Base-by-base conservation (phyloP, 2,329 filamentous ascomycete genomes). In the Malbranchea zuffiana region DNA sequence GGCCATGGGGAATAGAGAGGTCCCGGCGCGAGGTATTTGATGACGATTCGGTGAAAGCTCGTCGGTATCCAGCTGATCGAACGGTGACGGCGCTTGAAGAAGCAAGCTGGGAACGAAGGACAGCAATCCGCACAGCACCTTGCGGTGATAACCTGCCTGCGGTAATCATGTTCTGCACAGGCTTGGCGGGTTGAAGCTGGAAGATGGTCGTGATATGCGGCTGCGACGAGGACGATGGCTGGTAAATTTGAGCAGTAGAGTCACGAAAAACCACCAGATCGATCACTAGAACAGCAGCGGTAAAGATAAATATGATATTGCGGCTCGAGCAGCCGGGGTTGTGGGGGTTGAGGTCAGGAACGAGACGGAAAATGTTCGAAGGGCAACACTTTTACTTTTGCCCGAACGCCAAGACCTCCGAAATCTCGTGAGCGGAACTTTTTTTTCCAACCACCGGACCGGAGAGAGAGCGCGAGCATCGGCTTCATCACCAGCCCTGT, bases 121-220 rank as follows among this genome's bases (percentile, higher is more conserved):
- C 52, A 45, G 52, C 56, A 49, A 53, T 53, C 48, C 58, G 57
- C 43, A 53, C 54, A 47, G 55, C 53, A 42, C 52, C 52, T 35
- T 56, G 51, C 52, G 45, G 42, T 31, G 41, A 35, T 30, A 59
- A 51, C 46, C 50, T 61, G 18, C 47, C 50, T 47, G 59, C 48
- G 37, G 53, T 52, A 48, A 63, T 57, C 60, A 63, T 63, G 48
- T 54, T 60, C 49, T 52, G 38, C 37, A 44, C 23, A 33, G 27
- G 21, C 5, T n/a, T n/a, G n/a, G n/a, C n/a, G n/a, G n/a, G n/a
- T 25, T 25, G 23, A 7, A 32, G 23, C 19, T 32, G 35, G n/a
- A n/a, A n/a, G n/a, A n/a, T n/a, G n/a, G n/a, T n/a, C n/a, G 23
- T 18, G 29, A 40, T 26, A 36, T 33, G 12, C 29, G 27, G 13